phyloP scores from a whole-genome alignment of 148 eudicot species.

The Nepenthes gracilis region DNA sequence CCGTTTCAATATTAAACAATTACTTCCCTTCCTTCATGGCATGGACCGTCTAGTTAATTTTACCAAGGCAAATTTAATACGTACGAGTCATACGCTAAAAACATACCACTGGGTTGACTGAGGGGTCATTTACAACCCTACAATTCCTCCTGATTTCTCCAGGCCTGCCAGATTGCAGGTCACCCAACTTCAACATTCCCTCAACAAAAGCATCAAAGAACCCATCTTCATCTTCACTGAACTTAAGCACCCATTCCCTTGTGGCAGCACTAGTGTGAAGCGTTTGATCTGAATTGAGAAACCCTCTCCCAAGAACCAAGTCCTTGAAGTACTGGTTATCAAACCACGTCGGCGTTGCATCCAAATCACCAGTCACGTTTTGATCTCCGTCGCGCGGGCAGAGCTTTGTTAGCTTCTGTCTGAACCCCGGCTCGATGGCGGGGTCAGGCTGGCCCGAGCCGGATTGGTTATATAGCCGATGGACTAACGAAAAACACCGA shows the following conservation, averaged over 20 bases:
- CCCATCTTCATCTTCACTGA: slow-evolving; percentile 28
- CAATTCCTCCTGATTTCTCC: slow-evolving; percentile 75
- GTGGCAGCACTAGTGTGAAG: slow-evolving; percentile 29
- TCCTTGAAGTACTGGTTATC: slow-evolving; percentile 82
- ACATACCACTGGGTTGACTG: background rate
- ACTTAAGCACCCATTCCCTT: slow-evolving; percentile 37
- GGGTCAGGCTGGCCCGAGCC: slow-evolving; percentile 77
- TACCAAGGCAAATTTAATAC: too few species aligned
- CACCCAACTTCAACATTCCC: slow-evolving; percentile 81
- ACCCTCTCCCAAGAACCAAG: slow-evolving; percentile 58
- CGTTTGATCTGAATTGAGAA: slow-evolving; percentile 70
- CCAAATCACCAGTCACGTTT: slow-evolving; percentile 58
- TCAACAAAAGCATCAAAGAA: slow-evolving; percentile 54
- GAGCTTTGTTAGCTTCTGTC: slow-evolving; percentile 41
- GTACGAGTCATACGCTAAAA: background rate
- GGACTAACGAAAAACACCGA: slow-evolving; percentile 73
- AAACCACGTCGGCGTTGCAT: slow-evolving; percentile 51
- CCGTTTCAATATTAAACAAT: too few species aligned
- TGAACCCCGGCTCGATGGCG: slow-evolving; percentile 42
- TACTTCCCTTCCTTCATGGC: too few species aligned
- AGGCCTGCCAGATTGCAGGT: slow-evolving; percentile 47
- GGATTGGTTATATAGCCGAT: slow-evolving; percentile 86
- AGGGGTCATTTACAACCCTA: slow-evolving; percentile 17
- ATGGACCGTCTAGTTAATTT: too few species aligned
- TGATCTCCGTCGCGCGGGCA: slow-evolving; percentile 57